These are phyloP conservation scores for Saturnispora hagleri DNA, from an alignment of 805 yeast species.

Conservation along the genomic window DNA sequence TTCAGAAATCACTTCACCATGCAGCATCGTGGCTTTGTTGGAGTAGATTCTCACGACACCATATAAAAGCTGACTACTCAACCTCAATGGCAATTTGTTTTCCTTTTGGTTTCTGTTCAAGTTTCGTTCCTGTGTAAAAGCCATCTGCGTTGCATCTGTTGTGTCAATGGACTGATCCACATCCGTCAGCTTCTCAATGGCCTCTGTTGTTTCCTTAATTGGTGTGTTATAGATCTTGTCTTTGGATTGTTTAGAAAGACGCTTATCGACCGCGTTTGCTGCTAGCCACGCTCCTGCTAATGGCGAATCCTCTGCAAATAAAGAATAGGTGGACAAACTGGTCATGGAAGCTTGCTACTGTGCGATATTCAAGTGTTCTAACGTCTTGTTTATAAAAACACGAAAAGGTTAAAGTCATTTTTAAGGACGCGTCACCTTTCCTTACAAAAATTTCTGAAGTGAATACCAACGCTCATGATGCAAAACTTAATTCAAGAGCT, in stretches of 20 bases:
- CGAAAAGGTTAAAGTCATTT: neutral
- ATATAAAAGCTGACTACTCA: slow-evolving; percentile 76
- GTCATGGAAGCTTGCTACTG: neutral
- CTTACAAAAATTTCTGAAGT: neutral
- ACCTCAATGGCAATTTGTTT: slow-evolving; percentile 65
- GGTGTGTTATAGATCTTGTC: slow-evolving; percentile 55
- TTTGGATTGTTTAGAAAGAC: slow-evolving; percentile 53
- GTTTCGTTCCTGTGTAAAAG: neutral
- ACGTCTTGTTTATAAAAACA: neutral
- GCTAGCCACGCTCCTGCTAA: slow-evolving; percentile 90
- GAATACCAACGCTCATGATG: neutral
- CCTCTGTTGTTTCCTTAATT: slow-evolving; percentile 56
- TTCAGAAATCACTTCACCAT: slow-evolving; percentile 78
- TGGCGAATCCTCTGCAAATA: slow-evolving; percentile 67
- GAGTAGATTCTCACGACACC: slow-evolving; percentile 86
- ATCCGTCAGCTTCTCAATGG: slow-evolving; percentile 38
- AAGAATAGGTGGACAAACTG: slow-evolving; percentile 35
- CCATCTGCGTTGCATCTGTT: slow-evolving; percentile 9
- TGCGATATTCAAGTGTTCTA: neutral
- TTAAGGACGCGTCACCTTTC: neutral
- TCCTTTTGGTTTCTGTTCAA: slow-evolving; percentile 8
- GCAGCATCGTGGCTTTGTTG: slow-evolving; percentile 69
- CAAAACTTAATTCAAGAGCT: neutral
- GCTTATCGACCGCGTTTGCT: slow-evolving; percentile 67
- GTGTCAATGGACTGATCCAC: neutral